phyloP scores from a whole-genome alignment of 2,329 filamentous ascomycete species.

The Aspergillus fischeri region DNA sequence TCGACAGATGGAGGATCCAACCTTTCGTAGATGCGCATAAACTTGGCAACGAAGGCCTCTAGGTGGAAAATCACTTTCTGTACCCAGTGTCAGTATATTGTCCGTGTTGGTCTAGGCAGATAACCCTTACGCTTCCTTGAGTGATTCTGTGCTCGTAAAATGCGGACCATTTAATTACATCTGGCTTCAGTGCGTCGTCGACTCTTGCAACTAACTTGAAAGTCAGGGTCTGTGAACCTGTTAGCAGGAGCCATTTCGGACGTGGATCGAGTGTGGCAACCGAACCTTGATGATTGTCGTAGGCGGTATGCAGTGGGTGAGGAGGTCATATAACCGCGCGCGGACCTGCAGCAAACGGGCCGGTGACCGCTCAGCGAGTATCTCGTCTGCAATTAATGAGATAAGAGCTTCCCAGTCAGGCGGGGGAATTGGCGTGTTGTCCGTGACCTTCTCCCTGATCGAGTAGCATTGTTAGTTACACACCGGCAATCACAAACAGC shows the following conservation, averaged over 20 bases:
- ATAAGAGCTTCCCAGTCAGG: conserved; percentile 97
- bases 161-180: conserved; percentile 92
- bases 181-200: conserved; percentile 83
- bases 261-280: background rate
- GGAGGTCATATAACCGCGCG: conserved; percentile 90
- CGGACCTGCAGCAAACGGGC: conserved; percentile 81
- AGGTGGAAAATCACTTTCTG: conserved; percentile 95
- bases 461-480: conserved; percentile 1
- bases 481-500: background rate
- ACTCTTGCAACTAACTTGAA: conserved; percentile 87
- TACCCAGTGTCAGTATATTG: conserved; percentile 6
- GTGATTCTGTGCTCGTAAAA: conserved; percentile 96
- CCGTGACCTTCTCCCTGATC: conserved; percentile 78
- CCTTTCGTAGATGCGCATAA: conserved; percentile 95
- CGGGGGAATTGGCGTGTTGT: conserved; percentile 83
- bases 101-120: too few relatives aligned
- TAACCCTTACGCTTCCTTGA: conserved; percentile 60
- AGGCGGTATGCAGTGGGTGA: conserved; percentile 94
- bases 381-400: conserved; percentile 82
- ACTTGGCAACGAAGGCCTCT: conserved; percentile 97
- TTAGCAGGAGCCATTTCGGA: conserved; percentile 2
- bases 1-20: conserved; percentile 43
- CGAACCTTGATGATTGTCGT: conserved; percentile 80
- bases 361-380: conserved; percentile 89
- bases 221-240: conserved; percentile 63